Base-by-base conservation (phyloP, 1,139 yeast species). In the Kodamaea plutei region DNA sequence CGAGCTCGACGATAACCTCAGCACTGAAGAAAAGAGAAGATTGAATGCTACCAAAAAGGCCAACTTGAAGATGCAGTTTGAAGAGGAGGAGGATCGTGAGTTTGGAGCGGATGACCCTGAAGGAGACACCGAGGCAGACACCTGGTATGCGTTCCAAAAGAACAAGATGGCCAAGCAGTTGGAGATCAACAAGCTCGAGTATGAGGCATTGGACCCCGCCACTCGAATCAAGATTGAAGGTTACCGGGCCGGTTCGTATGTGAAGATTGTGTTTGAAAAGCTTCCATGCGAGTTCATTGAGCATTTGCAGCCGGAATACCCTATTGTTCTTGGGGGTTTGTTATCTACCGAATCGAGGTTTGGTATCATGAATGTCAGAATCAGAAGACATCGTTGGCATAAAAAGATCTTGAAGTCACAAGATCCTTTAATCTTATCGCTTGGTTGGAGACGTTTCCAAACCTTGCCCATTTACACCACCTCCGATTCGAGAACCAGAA, bases 381-480 rank as follows among this genome's bases (percentile, higher is more conserved):
- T 93, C 43, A 87, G 96, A 75, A 80, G 96, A 58, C 99, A 93
- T 56, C 80, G 98, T 67, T 93, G 99, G 99, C 97, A 91, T 61
- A 91, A 89, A 55, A 88, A 88, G 69, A 87, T 93, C 35, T 69
- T 93, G 48, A 93, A 93, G 59, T 79, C 97, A 7, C 94, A 87
- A 53, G 99, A 93, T 63, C 98, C 99, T 1, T 70, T 93, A 44
- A 87, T 93, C 40, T 58, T 93, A 31, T 89, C 97, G 1, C 65
- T 93, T 29, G 99, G 99, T 20, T 93, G 98, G 99, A 78, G 99
- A 64, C 74, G 99, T 58, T 93, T 93, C 66, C 99, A 93, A 61
- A 88, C 98, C 0, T 64, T 91, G 34, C 99, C 99, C 8, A 74
- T 93, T 22, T 93, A 89, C 56, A 88, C 98, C 5, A 93, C 98